Conservation (phyloP, 139 green algal genomes). For the Closterium sp. region DNA sequence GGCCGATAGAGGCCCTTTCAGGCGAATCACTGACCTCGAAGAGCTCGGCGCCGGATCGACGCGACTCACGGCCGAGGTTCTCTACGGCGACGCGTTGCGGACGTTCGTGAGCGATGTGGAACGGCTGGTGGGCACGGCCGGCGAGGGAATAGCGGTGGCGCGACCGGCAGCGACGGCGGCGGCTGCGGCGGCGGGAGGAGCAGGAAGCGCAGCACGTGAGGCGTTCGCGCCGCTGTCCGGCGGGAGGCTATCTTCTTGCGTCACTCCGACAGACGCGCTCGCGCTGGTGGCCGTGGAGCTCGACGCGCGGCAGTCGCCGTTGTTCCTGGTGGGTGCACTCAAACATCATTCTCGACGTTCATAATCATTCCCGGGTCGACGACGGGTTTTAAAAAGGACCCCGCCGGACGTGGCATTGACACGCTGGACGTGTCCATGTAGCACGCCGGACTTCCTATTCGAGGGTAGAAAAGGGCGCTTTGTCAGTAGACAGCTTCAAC, state of each 20-base stretch:
- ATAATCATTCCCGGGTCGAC: too few relatives aligned
- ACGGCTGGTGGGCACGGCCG: neutral
- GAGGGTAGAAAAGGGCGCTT: neutral
- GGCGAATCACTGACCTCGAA: neutral
- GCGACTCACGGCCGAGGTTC: neutral
- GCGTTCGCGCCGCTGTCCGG: neutral
- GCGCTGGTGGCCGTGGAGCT: neutral
- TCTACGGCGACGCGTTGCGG: neutral
- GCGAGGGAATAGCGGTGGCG: neutral
- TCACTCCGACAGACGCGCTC: neutral
- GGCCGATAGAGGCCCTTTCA: neutral
- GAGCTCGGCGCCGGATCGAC: neutral
- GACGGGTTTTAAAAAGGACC: too few relatives aligned
- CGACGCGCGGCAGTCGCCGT: neutral
- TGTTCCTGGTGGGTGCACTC: neutral
- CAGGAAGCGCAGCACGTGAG: neutral
- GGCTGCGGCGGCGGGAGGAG: neutral
- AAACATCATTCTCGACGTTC: too few relatives aligned
- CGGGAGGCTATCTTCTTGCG: neutral
- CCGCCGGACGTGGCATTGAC: too few relatives aligned
- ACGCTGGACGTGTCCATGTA: too few relatives aligned
- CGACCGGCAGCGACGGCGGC: neutral
- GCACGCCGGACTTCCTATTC: too few relatives aligned
- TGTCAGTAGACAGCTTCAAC: too few relatives aligned
- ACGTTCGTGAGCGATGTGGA: neutral